A percentile compares a stretch with the other conserved stretches of the same genome.
These are phyloP conservation scores for Candida orba DNA, from an alignment of 805 yeast genomes.

Conservation along the genomic window DNA sequence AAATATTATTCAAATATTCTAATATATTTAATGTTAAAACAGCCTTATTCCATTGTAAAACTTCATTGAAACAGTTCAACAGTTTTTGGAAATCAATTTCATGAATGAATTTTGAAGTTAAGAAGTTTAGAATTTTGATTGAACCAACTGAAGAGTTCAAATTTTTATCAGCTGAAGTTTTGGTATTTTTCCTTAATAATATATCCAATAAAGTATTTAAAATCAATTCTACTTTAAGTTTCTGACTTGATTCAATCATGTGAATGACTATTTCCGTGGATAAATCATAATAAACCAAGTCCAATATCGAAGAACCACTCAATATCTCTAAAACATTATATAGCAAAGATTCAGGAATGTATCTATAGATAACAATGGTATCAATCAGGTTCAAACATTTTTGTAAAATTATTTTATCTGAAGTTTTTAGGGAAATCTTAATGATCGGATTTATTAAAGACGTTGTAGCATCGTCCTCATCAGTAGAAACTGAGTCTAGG, in stretches of 20 bases:
- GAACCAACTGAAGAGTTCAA: conserved; percentile 34
- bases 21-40: conserved; percentile 35
- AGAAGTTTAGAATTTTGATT: conserved; percentile 28
- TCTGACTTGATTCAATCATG: conserved; percentile 20
- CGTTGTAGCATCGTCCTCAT: conserved; percentile 27
- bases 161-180: conserved; percentile 12
- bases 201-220: conserved; percentile 13
- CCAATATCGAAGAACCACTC: conserved; percentile 35
- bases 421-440: conserved; percentile 33
- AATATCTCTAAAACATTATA: conserved; percentile 35
- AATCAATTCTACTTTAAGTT: conserved; percentile 7
- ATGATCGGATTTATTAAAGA: conserved; percentile 29
- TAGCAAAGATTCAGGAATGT: conserved; percentile 35
- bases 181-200: conserved; percentile 9
- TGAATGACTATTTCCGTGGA: conserved; percentile 34
- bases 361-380: conserved; percentile 38
- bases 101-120: conserved; percentile 23
- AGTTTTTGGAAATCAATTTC: conserved; percentile 25
- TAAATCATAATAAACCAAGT: conserved; percentile 28
- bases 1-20: conserved; percentile 31
- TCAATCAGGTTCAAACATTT: conserved; percentile 36
- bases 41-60: conserved; percentile 30
- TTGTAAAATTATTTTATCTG: conserved; percentile 29
- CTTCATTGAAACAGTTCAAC: conserved; percentile 27
- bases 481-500: conserved; percentile 8